Percentiles rank a stretch among this genome's conserved stretches.
Conservation (phyloP, 352 stramenopile species). For the Globisporangium polare region DNA sequence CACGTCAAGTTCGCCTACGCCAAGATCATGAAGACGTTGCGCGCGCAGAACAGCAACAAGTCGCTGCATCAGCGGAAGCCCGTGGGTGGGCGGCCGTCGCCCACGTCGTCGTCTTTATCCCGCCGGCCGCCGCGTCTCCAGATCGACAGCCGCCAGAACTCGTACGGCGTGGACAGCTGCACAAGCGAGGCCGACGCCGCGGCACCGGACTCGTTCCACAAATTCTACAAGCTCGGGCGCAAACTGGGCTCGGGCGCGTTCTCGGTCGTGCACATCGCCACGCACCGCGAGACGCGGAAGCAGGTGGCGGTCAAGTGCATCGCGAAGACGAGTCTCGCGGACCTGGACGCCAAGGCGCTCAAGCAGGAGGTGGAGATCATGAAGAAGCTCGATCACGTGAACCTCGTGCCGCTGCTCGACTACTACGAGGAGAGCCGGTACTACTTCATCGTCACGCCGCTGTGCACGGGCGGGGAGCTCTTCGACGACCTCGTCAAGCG, state of each 20-base stretch:
- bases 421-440: constrained; percentile 75
- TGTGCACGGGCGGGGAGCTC: constrained; percentile 88
- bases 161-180: constrained; percentile 36
- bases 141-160: constrained; percentile 36
- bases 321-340: constrained; percentile 47
- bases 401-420: constrained; percentile 66
- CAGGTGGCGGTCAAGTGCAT: constrained; percentile 83
- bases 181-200: constrained; percentile 7
- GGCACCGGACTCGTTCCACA: constrained; percentile 44
- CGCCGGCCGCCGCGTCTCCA: constrained; percentile 1
- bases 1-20: constrained; percentile 75
- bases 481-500: constrained; percentile 95
- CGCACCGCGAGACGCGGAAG: constrained; percentile 62
- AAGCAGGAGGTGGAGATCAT: constrained; percentile 77
- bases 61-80: constrained; percentile 10
- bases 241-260: constrained; percentile 86
- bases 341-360: constrained; percentile 47
- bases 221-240: constrained; percentile 75
- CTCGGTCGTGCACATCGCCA: constrained; percentile 86
- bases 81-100: constrained; percentile 14
- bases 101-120: constrained; percentile 10
- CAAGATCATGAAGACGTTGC: constrained; percentile 75
- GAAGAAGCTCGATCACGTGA: constrained; percentile 63
- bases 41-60: constrained; percentile 24
- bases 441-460: constrained; percentile 78